A percentile compares a stretch with the other conserved stretches of the same genome.
Evolutionary conservation across 108 stramenopile genomes (phyloP).

Genomic region (Skeletonema grethae): DNA sequence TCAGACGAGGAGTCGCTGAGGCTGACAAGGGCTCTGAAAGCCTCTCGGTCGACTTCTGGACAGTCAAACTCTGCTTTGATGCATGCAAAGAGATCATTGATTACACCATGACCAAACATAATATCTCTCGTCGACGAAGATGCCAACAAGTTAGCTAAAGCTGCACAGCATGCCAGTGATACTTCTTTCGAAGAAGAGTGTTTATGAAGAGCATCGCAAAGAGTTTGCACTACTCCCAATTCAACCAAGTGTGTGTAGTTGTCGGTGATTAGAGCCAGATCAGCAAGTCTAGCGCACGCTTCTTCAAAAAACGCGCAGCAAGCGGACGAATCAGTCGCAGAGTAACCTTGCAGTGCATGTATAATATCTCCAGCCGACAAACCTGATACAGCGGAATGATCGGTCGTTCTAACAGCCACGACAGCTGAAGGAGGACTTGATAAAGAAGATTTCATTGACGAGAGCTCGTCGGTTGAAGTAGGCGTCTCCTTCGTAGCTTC

Average conservation of each 20-base stretch:
- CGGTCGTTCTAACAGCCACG: neutral
- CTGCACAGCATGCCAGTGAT: constrained; percentile 6
- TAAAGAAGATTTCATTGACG: neutral
- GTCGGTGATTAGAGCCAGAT: constrained; percentile 13
- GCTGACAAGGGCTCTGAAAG: constrained; percentile 14
- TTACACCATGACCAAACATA: constrained; percentile 7
- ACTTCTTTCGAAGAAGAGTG: constrained; percentile 9
- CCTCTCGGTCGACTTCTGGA: constrained; percentile 17
- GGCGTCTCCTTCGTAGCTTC: neutral
- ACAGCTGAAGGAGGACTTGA: neutral
- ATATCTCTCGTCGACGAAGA: constrained; percentile 5
- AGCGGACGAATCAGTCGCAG: neutral
- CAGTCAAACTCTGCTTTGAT: constrained; percentile 12
- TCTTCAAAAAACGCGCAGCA: constrained; percentile 9
- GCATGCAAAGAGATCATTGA: constrained; percentile 5
- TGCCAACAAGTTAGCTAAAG: constrained; percentile 22
- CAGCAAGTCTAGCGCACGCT: constrained; percentile 17
- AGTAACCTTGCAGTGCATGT: neutral
- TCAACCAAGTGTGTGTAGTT: constrained; percentile 14
- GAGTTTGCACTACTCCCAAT: constrained; percentile 5
- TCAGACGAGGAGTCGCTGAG: constrained; percentile 8
- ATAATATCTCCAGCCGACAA: constrained; percentile 6
- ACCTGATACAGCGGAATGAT: neutral
- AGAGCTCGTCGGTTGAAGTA: neutral
- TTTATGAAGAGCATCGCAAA: constrained; percentile 13